Percentiles rank a stretch among this genome's conserved stretches.
phyloP scores from a whole-genome alignment of 257 asterid genomes.

The Solanum microdontum region DNA sequence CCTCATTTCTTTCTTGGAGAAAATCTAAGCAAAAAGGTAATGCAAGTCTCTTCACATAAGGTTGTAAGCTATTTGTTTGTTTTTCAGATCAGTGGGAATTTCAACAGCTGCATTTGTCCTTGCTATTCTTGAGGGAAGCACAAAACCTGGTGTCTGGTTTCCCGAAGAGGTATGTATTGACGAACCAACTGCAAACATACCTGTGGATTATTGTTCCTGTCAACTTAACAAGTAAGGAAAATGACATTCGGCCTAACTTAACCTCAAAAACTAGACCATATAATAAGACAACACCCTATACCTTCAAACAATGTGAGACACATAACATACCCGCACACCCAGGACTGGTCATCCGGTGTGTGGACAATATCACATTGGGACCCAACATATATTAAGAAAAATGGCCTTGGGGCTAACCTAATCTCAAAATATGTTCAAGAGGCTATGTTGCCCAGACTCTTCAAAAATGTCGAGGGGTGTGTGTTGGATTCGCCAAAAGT shows the following conservation, averaged over 20 bases:
- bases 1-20: background rate
- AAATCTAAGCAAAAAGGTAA: background rate
- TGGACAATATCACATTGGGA: background rate
- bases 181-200: background rate
- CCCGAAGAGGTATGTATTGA: constrained; percentile 66
- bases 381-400: background rate
- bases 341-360: background rate
- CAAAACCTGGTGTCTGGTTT: constrained; percentile 93
- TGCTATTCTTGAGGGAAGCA: constrained; percentile 87
- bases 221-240: background rate
- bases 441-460: too few relatives aligned
- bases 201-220: background rate
- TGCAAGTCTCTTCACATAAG: background rate
- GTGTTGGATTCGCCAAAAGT: too few relatives aligned
- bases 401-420: background rate
- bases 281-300: background rate
- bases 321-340: background rate
- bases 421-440: background rate
- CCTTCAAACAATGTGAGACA: background rate
- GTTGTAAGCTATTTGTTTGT: background rate
- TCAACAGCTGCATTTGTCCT: constrained; percentile 73
- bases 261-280: background rate
- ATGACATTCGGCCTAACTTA: background rate
- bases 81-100: constrained; percentile 75
- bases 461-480: too few relatives aligned